Evolutionary conservation across 345 rosid species (phyloP), one percentile per base, ranked within the genome.

Genomic region (Pistacia vera): DNA sequence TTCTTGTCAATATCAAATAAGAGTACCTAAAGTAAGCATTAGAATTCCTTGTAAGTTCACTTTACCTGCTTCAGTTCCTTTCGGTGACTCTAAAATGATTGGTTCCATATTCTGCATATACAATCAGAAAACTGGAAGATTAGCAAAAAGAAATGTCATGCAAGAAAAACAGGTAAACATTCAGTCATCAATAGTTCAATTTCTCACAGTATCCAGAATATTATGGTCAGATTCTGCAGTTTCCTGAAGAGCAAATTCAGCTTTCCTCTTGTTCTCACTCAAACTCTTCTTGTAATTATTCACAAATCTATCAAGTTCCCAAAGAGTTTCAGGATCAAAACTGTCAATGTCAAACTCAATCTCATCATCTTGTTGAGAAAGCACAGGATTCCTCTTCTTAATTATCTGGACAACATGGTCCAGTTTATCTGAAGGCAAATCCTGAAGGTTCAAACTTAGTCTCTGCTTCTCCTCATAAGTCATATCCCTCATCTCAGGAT

Each of bases 281-380:
- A 76, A 68, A 81, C 82, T 78, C 55, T 78, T 90, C 71, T 80
- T 85, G 73, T 89, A 84, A 56, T 85, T 73, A 11, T 79, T 82
- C 36, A 93, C 90, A 70, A 86, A 87, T 61, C 85, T 82, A 80
- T 88, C 84, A 69, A 96, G 97, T 79, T 96, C 97, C 99, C 97
- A 96, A 73, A 93, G 92, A 12, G 97, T 96, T 75, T 90, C 86
- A 17, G 81, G 82, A 81, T 93, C 98, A 75, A 96, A 89, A 82
- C 82, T 83, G 67, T 92, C 98, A 68, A 96, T 91, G 72, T 96
- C 99, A 49, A 96, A 82, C 81, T 93, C 99, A 82, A 96, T 89
- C 85, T 93, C 99, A 82, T 92, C 97, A 20, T 93, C 97, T 76
- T 91, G 87, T 77, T 87, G 92, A 64, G 82, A 83, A 55, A 93